Evolutionary conservation across 2,329 filamentous ascomycete species (phyloP).

Genomic region (Tricladium varicosporioides): DNA sequence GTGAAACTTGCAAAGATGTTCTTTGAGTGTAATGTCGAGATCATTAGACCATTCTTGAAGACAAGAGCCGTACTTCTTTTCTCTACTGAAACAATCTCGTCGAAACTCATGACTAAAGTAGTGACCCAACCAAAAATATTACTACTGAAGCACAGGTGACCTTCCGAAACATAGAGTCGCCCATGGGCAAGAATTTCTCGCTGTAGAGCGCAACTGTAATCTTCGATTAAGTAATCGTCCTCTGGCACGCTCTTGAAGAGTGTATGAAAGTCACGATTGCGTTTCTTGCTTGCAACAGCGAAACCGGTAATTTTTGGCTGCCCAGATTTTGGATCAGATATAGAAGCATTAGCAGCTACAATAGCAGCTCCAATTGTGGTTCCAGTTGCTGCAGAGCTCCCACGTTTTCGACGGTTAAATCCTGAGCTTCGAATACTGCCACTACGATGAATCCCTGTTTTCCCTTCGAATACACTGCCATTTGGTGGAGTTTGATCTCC

Average conservation of each 20-base stretch:
- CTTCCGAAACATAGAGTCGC: constrained; percentile 92
- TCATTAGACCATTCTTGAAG: constrained; percentile 96
- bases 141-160: constrained; percentile 97
- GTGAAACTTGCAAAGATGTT: constrained; percentile 96
- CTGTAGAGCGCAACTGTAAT: constrained; percentile 95
- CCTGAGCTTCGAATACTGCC: constrained; percentile 66
- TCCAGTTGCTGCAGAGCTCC: constrained; percentile 68
- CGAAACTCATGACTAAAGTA: constrained; percentile 95
- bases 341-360: constrained; percentile 64
- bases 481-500: constrained; percentile 65
- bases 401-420: constrained; percentile 67
- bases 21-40: constrained; percentile 91
- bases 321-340: constrained; percentile 60
- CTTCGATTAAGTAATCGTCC: constrained; percentile 96
- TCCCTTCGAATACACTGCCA: constrained; percentile 64
- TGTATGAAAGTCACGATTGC: constrained; percentile 91
- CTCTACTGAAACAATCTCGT: constrained; percentile 94
- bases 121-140: constrained; percentile 99
- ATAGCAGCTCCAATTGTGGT: constrained; percentile 68
- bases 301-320: constrained; percentile 86
- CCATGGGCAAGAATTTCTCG: constrained; percentile 94
- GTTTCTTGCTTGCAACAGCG: constrained; percentile 91
- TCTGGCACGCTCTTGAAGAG: constrained; percentile 96
- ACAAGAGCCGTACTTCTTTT: constrained; percentile 94
- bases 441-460: constrained; percentile 49